A percentile compares a stretch with the other conserved stretches of the same genome.
phyloP scores from a whole-genome alignment of 192 early-diverging fungal species.

The Neocallimastix lanati region DNA sequence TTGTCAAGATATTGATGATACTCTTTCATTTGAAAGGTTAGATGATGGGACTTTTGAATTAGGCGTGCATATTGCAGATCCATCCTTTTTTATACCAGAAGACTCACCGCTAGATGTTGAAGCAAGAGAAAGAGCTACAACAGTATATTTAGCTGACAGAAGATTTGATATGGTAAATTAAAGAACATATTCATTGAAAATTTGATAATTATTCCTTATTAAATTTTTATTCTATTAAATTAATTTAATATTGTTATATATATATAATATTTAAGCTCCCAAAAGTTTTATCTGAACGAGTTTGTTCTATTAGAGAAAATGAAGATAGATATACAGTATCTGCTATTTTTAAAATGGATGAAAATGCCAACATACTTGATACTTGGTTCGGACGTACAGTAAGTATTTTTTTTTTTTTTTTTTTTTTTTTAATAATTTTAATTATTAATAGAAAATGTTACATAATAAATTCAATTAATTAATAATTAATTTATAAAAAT shows the following conservation, averaged over 20 bases:
- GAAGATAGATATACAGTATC: conserved; percentile 56
- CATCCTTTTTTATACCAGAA: conserved; percentile 44
- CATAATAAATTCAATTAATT: too few species aligned
- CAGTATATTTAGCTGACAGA: conserved; percentile 59
- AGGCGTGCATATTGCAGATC: conserved; percentile 65
- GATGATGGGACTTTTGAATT: conserved; percentile 31
- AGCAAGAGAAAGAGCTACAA: conserved; percentile 51
- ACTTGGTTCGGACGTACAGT: conserved; percentile 52
- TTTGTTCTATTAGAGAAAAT: conserved; percentile 49
- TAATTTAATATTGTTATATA: too few species aligned
- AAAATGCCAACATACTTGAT: conserved; percentile 18
- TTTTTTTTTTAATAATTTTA: too few species aligned
- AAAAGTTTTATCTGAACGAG: conserved; percentile 43
- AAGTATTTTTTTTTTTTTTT: background rate
- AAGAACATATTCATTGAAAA: too few species aligned
- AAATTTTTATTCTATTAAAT: background rate
- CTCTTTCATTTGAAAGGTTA: conserved; percentile 38
- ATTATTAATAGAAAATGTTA: too few species aligned
- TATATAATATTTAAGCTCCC: too few species aligned
- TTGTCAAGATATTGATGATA: conserved; percentile 67
- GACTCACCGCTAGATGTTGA: conserved; percentile 45
- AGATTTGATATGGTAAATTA: conserved; percentile 50
- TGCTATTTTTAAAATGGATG: conserved; percentile 46
- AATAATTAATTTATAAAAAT: too few species aligned
- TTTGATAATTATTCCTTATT: too few species aligned